Evolutionary conservation across 2,329 filamentous ascomycete genomes (phyloP).

Genomic region (Lizonia empirigonia): DNA sequence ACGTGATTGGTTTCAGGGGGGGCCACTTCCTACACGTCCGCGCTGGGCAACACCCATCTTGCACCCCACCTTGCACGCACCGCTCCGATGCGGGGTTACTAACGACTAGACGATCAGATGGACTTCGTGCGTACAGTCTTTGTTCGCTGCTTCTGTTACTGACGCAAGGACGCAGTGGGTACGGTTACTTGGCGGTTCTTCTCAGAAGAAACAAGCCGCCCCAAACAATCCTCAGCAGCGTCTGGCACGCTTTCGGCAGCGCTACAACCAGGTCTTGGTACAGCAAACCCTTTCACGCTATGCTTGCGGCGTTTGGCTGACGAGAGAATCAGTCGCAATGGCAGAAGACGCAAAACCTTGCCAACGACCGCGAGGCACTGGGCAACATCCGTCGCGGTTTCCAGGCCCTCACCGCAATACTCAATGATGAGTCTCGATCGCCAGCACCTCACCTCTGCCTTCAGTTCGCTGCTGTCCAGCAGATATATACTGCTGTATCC

Average conservation of each 20-base stretch:
- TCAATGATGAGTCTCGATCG: slow-evolving; percentile 86
- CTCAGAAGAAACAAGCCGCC: slow-evolving; percentile 56
- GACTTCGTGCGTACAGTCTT: slow-evolving; percentile 29
- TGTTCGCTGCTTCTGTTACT: slow-evolving; percentile 16
- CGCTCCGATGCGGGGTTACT: slow-evolving; percentile 34
- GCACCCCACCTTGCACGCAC: slow-evolving; percentile 26
- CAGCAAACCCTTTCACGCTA: not conserved
- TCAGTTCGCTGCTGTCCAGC: slow-evolving; percentile 80
- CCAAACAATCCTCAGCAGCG: slow-evolving; percentile 64
- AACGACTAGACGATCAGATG: slow-evolving; percentile 32
- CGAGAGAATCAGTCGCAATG: slow-evolving; percentile 59
- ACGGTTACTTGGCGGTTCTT: slow-evolving; percentile 64
- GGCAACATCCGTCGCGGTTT: slow-evolving; percentile 59
- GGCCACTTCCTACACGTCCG: slow-evolving; percentile 10
- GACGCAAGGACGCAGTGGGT: slow-evolving; percentile 56
- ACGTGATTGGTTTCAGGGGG: slow-evolving; percentile 17
- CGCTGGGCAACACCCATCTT: slow-evolving; percentile 18
- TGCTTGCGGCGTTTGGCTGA: slow-evolving; percentile 16
- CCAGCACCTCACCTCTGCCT: slow-evolving; percentile 92
- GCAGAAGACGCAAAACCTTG: slow-evolving; percentile 60
- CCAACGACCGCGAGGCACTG: slow-evolving; percentile 58
- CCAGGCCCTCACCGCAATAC: slow-evolving; percentile 66
- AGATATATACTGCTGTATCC: slow-evolving; percentile 87
- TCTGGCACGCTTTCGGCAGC: slow-evolving; percentile 65
- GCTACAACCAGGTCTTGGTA: slow-evolving; percentile 65